A percentile compares a stretch with the other conserved stretches of the same genome.
Evolutionary conservation across 2,329 filamentous ascomycete genomes (phyloP).

Genomic region (Penicillium decumbens): DNA sequence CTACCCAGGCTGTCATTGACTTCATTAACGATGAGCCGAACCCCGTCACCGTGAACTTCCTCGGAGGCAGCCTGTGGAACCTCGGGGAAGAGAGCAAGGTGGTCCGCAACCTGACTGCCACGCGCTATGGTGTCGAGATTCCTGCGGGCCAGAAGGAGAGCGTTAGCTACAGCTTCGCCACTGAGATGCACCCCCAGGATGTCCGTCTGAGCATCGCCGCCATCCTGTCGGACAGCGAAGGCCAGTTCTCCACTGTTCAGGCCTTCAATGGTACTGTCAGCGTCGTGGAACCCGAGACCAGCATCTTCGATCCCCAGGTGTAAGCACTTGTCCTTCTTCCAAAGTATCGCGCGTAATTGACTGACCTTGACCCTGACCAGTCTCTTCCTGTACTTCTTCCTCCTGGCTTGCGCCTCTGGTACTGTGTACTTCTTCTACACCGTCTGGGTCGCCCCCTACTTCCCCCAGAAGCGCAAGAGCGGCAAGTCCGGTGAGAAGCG

Average conservation of each 20-base stretch:
- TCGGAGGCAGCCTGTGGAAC: constrained; percentile 69
- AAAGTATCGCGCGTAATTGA: constrained; percentile 9
- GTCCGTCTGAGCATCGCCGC: constrained; percentile 72
- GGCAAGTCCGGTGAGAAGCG: constrained; percentile 24
- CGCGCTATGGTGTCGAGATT: constrained; percentile 68
- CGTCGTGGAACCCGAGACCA: constrained; percentile 85
- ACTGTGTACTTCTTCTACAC: constrained; percentile 96
- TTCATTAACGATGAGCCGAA: constrained; percentile 77
- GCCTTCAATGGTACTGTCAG: constrained; percentile 78
- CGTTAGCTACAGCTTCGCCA: constrained; percentile 77
- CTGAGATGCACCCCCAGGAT: constrained; percentile 90
- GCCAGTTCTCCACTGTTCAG: constrained; percentile 67
- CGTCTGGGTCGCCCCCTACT: constrained; percentile 93
- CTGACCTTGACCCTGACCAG: constrained; percentile 45
- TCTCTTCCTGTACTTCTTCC: constrained; percentile 95
- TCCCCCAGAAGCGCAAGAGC: constrained; percentile 65
- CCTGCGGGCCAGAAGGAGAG: constrained; percentile 70
- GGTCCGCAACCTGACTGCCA: constrained; percentile 77
- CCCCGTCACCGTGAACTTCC: constrained; percentile 68
- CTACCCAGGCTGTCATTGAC: constrained; percentile 76
- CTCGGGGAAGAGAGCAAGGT: constrained; percentile 56
- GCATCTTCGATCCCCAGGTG: constrained; percentile 94
- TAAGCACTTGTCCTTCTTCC: constrained; percentile 46
- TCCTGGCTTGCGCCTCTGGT: constrained; percentile 70
- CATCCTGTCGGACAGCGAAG: constrained; percentile 63